Conservation (phyloP, 352 stramenopile species). For the Pythium rhizo-oryzae region DNA sequence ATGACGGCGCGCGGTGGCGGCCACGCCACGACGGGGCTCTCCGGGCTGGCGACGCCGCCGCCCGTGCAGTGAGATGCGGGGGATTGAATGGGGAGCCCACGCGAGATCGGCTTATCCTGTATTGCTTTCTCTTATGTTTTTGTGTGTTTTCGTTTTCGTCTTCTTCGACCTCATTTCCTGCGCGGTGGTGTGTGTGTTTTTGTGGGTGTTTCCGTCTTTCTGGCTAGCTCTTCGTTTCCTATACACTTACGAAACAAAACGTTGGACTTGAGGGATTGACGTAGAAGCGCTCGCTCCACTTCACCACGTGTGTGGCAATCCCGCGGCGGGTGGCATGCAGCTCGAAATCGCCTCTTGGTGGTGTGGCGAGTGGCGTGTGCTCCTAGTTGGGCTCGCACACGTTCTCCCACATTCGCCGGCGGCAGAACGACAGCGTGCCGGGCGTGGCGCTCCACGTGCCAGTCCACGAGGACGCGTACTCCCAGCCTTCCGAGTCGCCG, state of each 20-base stretch:
- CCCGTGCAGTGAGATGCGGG: not conserved
- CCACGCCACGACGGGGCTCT: not conserved
- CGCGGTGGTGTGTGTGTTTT: not conserved
- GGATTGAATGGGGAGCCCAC: not conserved
- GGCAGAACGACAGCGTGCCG: constrained; percentile 41
- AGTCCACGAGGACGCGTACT: constrained; percentile 69
- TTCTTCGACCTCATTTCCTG: not conserved
- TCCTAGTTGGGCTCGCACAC: constrained; percentile 39
- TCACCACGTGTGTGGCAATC: too few species aligned
- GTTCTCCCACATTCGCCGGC: constrained; percentile 74
- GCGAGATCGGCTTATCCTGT: not conserved
- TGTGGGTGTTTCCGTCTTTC: not conserved
- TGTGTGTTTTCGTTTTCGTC: not conserved
- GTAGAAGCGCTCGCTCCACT: too few species aligned
- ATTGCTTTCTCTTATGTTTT: constrained; percentile 10
- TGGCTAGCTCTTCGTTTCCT: not conserved
- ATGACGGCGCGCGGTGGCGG: constrained; percentile 24
- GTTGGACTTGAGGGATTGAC: too few species aligned
- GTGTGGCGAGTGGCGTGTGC: not conserved
- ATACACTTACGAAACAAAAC: constrained; percentile 5
- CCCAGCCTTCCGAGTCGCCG: constrained; percentile 69
- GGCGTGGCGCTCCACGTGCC: constrained; percentile 49
- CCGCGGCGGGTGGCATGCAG: not conserved
- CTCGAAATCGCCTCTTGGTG: too few species aligned
- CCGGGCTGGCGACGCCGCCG: constrained; percentile 10